Evolutionary conservation across 2,329 filamentous ascomycete genomes (phyloP), one percentile per base, ranked within the genome.

Genomic region (Penicillium verrucosum): DNA sequence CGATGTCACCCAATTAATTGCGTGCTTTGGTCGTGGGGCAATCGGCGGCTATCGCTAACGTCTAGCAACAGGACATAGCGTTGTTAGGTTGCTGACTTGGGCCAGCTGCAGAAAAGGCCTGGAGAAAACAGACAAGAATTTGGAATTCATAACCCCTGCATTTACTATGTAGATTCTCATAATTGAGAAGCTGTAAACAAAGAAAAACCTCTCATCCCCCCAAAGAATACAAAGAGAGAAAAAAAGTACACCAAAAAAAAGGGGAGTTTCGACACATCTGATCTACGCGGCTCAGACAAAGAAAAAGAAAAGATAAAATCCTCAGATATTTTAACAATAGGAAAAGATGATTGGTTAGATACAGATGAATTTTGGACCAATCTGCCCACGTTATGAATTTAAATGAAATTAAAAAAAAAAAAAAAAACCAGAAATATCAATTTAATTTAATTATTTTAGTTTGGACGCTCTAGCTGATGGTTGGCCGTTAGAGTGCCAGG

Each of bases 21-120:
- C 25, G 43, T 53, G 44, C 50, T 55, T 34, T 16, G 16, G 12
- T n/a, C 43, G 34, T 30, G 54, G 51, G 47, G 44, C 42, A 32
- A 32, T 50, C 47, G 52, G 56, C 56, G 56, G 53, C 56, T 58
- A 58, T 56, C 56, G 46, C 52, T 58, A 58, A 55, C 27, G 53
- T 43, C 11, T 51, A 42, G 43, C 23, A 48, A 21, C 49, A 46
- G 56, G 51, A 36, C 46, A 50, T 56, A 38, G 52, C 46, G 56
- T 58, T 25, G n/a, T 51, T 40, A 32, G 34, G 21, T 21, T 42
- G 18, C 27, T 42, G 27, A 54, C 27, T 45, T 51, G 21, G 38
- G 49, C 5, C 29, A 3, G 21, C 29, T 36, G 49, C 49, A 51
- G 49, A 51, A 51, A 40, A n/a, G 37, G 2, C 44, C 30, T 46